Percentiles rank a stretch among this genome's conserved stretches.
These are phyloP conservation scores for Botrytis sinoallii DNA, from an alignment of 2,329 filamentous ascomycete genomes.

Conservation along the genomic window DNA sequence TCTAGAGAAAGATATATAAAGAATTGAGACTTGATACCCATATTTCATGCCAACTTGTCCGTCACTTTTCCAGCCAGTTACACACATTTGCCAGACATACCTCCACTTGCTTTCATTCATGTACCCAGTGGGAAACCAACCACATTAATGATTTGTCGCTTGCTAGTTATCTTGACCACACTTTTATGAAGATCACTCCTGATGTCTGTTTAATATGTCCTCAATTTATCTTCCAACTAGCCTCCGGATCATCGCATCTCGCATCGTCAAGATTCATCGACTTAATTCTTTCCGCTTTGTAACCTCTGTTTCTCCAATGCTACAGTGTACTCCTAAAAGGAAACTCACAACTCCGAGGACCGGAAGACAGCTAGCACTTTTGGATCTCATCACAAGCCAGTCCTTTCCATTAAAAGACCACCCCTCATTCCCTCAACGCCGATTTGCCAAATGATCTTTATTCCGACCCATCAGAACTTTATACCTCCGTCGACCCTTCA, in stretches of 20 bases:
- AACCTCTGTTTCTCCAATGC: not conserved
- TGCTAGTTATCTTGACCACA: not conserved
- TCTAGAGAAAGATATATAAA: conserved; percentile 2
- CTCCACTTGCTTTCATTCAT: not conserved
- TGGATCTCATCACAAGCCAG: not conserved
- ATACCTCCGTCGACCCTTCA: too few relatives aligned
- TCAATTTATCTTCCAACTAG: not conserved
- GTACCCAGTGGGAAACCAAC: not conserved
- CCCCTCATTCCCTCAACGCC: too few relatives aligned
- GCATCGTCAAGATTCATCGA: not conserved
- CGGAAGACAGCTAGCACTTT: not conserved
- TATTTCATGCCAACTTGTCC: not conserved
- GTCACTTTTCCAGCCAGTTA: not conserved
- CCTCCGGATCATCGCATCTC: not conserved
- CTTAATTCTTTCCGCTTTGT: not conserved
- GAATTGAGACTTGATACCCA: conserved; percentile 19
- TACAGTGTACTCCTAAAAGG: not conserved
- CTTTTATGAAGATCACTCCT: not conserved
- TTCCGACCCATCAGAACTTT: not conserved
- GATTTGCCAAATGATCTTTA: too few relatives aligned
- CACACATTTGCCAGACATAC: not conserved
- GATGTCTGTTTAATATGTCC: not conserved
- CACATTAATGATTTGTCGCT: not conserved
- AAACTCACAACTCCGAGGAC: not conserved
- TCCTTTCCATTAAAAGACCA: not conserved